Base-by-base conservation (phyloP, 2,329 filamentous ascomycete genomes). In the Volutella citrinella region DNA sequence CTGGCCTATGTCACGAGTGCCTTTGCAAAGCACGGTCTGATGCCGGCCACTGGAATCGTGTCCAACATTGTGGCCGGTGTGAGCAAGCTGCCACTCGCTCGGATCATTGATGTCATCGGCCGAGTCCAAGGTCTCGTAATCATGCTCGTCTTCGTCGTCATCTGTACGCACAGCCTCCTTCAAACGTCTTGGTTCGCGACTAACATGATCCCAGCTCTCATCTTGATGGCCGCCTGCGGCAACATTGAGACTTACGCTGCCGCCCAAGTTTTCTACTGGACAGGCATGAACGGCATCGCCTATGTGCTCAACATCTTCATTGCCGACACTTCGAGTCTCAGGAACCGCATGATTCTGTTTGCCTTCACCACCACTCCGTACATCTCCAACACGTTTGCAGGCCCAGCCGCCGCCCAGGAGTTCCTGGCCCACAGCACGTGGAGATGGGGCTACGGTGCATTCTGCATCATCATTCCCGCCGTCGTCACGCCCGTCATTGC, bases 21-120 rank as follows among this genome's bases (percentile, higher is more conserved):
- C 20, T 76, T 72, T 44, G 51, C 58, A 15, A 46, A 57, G 4
- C 72, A 76, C 46, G 72, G 69, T 3, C 55, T 74, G 5, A 60
- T 70, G 21, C 61, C 69, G 4, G 63, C 70, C 4, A 68, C 70
- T 14, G 60, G 63, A 13, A 69, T 76, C 34, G 68, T 76, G 38
- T 35, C 35, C 39, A 42, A 39, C 22, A 11, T 42, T 10, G 39
- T 42, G 7, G 56, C 61, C 52, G 77, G 74, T 28, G 69, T 79
- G 7, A 67, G 72, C 26, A 78, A 78, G 47, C 69, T 80, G 5
- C 74, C 77, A 2, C 67, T 79, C 44, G 76, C 78, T 17, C 81
- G 81, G 50, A 60, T 80, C 14, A 65, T 80, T 25, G 74, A 82
- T 56, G 63, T 80, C n/a, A 81, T 74, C 59, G 78, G 76, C 37